phyloP scores from a whole-genome alignment of 257 asterid genomes.

The Petunia secreta region DNA sequence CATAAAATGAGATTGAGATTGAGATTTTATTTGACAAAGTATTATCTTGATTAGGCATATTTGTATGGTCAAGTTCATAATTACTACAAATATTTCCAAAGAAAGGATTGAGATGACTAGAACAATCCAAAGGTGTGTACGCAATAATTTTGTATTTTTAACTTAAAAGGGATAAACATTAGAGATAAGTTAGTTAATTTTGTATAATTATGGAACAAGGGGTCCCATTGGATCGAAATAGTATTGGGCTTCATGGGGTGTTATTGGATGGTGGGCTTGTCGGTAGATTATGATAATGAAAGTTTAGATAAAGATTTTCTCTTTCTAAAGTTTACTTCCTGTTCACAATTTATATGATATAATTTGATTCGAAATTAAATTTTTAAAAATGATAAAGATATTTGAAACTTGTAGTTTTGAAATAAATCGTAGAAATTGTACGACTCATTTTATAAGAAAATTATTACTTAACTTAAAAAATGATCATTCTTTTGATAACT shows the following conservation, averaged over 20 bases:
- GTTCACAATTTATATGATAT: too few relatives aligned
- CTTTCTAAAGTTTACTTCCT: not conserved
- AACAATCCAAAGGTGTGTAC: not conserved
- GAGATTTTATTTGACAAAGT: not conserved
- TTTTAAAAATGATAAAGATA: too few relatives aligned
- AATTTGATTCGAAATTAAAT: too few relatives aligned
- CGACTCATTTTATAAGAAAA: too few relatives aligned
- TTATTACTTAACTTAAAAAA: too few relatives aligned
- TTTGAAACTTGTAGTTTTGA: too few relatives aligned
- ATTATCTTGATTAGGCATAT: not conserved
- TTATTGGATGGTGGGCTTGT: not conserved
- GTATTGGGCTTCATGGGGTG: slow-evolving; percentile 22
- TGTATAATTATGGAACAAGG: not conserved
- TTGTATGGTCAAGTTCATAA: not conserved
- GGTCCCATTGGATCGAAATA: not conserved
- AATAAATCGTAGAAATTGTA: too few relatives aligned
- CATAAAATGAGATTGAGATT: not conserved
- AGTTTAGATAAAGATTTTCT: not conserved
- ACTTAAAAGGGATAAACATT: not conserved
- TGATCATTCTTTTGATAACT: too few relatives aligned
- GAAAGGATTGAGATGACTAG: not conserved
- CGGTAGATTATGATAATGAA: slow-evolving; percentile 8
- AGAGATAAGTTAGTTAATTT: slow-evolving; percentile 1
- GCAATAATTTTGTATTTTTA: not conserved
- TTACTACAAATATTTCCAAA: not conserved